Evolutionary conservation across 2,329 filamentous ascomycete species (phyloP), one percentile per base, ranked within the genome.

Genomic region (Emergomyces africanus): DNA sequence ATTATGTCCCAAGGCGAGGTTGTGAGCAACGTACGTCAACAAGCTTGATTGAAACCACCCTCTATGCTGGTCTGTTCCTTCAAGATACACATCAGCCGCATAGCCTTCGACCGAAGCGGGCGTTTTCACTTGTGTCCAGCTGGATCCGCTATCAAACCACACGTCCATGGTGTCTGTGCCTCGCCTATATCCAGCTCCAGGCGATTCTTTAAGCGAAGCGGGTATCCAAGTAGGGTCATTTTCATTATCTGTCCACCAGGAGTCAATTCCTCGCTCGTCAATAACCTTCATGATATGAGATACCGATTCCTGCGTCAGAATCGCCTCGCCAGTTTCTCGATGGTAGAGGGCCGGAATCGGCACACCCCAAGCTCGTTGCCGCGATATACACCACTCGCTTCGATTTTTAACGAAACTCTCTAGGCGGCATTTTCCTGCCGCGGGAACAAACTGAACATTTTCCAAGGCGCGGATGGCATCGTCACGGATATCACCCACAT

Each of bases 1-100:
- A 0, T 61, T 64, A 5, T 69, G 66, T 0, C 69, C 63, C 1
- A 73, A 70, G 3, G 73, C 69, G 49, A 73, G 70, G 59, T 74
- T 77, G 68, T 72, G 75, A 59, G 91, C 88, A 35, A 95, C 82
- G 55, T 89, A 85, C 0, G 94, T 97, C 59, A 99, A 80, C 12
- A 99, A 80, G 63, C 90, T 95, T 6, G 94, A 97, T 73, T 99
- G 94, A 71, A 99, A 99, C 94, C 94, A 99, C 35, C 94, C 94
- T 44, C 94, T 87, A 72, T 99, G 94, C 71, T 99, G 94, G 71
- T 99, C 94, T 3, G 87, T 89, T 37, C 94, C 94, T 75, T 99
- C 94, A 2, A 97, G 81, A 69, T 95, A 97, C 28, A 97, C 81
- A 70, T 99, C 90, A 0, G 90, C 90, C 28, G 69, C 72, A 44